Evolutionary conservation across 805 yeast species (phyloP).

Genomic region (Saccharomycopsis fodiens): DNA sequence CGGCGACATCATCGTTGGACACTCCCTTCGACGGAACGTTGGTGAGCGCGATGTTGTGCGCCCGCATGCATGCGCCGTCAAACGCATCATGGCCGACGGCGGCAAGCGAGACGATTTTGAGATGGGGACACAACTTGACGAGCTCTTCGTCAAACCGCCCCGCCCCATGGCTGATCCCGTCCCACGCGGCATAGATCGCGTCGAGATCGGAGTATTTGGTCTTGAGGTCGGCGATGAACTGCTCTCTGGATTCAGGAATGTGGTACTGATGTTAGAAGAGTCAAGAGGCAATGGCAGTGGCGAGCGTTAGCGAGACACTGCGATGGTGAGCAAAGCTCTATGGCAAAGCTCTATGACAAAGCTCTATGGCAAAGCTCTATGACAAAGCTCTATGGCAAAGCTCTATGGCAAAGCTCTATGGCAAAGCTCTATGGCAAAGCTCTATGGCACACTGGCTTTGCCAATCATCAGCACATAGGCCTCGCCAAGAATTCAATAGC

Average conservation of each 20-base stretch:
- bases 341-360: too few relatives aligned
- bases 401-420: too few relatives aligned
- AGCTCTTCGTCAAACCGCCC: slow-evolving; percentile 44
- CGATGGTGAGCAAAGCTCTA: too few relatives aligned
- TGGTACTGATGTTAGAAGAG: slow-evolving; percentile 26
- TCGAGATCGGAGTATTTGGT: slow-evolving; percentile 31
- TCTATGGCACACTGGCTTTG: too few relatives aligned
- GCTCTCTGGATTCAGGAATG: slow-evolving; percentile 32
- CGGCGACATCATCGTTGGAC: slow-evolving; percentile 49
- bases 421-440: too few relatives aligned
- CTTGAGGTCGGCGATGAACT: slow-evolving; percentile 31
- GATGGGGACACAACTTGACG: slow-evolving; percentile 37
- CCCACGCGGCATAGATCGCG: slow-evolving; percentile 56
- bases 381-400: too few relatives aligned
- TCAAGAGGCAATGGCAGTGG: too few relatives aligned
- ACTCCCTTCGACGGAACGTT: slow-evolving; percentile 37
- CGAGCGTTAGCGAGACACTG: too few relatives aligned
- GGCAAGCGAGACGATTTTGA: slow-evolving; percentile 44
- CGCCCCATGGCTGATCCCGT: slow-evolving; percentile 38
- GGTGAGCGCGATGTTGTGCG: slow-evolving; percentile 36
- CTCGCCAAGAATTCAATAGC: too few relatives aligned
- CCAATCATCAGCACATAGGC: too few relatives aligned
- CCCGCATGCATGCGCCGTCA: slow-evolving; percentile 35
- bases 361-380: too few relatives aligned
- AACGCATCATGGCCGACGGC: slow-evolving; percentile 52